Evolutionary conservation across 257 asterid genomes (phyloP).

Genomic region (Thymus quinquecostatus): DNA sequence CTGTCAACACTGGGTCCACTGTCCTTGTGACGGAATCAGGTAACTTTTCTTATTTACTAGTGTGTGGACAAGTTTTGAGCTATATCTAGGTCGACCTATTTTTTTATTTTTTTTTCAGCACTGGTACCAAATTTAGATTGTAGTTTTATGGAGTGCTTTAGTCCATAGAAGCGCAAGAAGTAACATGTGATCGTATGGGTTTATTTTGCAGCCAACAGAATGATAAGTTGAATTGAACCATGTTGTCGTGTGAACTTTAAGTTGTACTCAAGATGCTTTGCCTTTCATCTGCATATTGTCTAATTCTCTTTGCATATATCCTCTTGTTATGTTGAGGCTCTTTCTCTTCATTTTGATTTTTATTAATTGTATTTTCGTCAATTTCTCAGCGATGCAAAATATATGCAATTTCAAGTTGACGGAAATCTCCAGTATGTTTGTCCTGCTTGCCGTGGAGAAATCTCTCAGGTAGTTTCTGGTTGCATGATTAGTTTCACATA

Average conservation of each 20-base stretch:
- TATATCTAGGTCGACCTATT: neutral
- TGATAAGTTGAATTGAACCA: neutral
- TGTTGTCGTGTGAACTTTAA: constrained; percentile 7
- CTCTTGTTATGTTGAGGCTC: constrained; percentile 6
- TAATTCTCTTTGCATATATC: neutral
- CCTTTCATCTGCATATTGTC: constrained; percentile 3
- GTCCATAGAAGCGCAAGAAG: neutral
- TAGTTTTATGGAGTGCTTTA: no score
- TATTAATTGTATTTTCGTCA: constrained; percentile 22
- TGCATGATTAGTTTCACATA: constrained; percentile 20
- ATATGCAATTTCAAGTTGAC: constrained; percentile 87
- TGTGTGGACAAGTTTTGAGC: neutral
- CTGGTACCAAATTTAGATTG: neutral
- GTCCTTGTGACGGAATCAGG: constrained; percentile 98
- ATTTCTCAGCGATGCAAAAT: constrained; percentile 76
- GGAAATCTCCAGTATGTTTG: constrained; percentile 89
- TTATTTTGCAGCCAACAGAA: neutral
- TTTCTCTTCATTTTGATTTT: constrained; percentile 23
- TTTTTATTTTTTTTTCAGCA: neutral
- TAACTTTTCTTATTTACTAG: constrained; percentile 24
- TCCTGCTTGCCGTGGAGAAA: constrained; percentile 91
- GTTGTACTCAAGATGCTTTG: constrained; percentile 19
- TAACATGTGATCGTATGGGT: neutral
- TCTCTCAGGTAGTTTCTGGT: constrained; percentile 62
- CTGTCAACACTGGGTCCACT: constrained; percentile 98